These are phyloP conservation scores for sweet orange (Citrus sinensis) DNA, from an alignment of 345 rosid species.

Conservation along the genomic window DVS_A1.0 CM039163.1:44683501-44684000, in stretches of 20 bases:
- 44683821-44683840: not conserved
- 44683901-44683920: not conserved
- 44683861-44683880: not conserved
- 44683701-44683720: not conserved
- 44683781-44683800: not conserved
- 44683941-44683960: not conserved
- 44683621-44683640: not conserved
- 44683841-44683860: not conserved
- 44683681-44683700: not conserved
- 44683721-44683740: not conserved
- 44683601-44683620: not conserved
- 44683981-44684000: conserved; percentile 6
- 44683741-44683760: not conserved
- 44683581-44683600: not conserved
- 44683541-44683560: too few species aligned
- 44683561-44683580: too few species aligned
- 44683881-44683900: not conserved
- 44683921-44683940: not conserved
- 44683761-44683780: not conserved
- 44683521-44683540: not conserved
- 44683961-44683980: not conserved
- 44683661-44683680: not conserved
- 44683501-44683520: too few species aligned
- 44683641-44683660: not conserved
- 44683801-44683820: not conserved